Percentiles rank a stretch among this genome's conserved stretches.
phyloP scores from a whole-genome alignment of 2,329 filamentous ascomycete genomes.

The Annulohypoxylon truncatum region DNA sequence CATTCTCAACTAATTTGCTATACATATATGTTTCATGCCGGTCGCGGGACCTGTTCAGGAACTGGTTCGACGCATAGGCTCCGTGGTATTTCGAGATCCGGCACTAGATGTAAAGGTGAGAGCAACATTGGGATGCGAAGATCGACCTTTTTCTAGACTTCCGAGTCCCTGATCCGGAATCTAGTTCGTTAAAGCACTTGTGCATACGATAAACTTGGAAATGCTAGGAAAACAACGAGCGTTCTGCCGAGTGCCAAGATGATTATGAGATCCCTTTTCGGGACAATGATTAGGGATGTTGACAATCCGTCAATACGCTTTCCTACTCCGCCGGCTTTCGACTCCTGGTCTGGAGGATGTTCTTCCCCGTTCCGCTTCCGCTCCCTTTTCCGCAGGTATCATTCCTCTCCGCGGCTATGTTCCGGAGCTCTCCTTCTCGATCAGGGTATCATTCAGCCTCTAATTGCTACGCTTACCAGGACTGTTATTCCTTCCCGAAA shows the following conservation, averaged over 20 bases:
- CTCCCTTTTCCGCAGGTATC: conserved; percentile 35
- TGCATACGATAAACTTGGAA: neutral
- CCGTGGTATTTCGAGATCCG: conserved; percentile 11
- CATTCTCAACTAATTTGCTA: conserved; percentile 11
- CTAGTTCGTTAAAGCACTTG: neutral
- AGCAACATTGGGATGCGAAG: conserved; percentile 8
- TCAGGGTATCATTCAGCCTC: conserved; percentile 12
- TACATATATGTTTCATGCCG: neutral
- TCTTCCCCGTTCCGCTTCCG: conserved; percentile 32
- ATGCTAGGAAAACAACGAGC: neutral
- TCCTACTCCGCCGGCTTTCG: conserved; percentile 12
- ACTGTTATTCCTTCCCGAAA: conserved; percentile 17
- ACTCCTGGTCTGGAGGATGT: conserved; percentile 19
- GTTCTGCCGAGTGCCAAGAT: conserved; percentile 1
- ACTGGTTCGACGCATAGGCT: neutral
- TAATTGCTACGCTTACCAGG: conserved; percentile 18
- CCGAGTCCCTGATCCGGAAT: conserved; percentile 33
- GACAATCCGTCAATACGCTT: conserved; percentile 3
- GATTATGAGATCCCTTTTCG: neutral
- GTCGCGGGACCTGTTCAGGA: conserved; percentile 4
- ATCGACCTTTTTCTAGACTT: conserved; percentile 29
- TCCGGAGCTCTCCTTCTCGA: conserved; percentile 8
- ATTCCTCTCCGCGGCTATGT: conserved; percentile 26
- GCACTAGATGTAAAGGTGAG: conserved; percentile 3
- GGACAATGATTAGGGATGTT: conserved; percentile 3